phyloP scores from a whole-genome alignment of 1,139 yeast species.

The Geotrichum histeridarum region DNA sequence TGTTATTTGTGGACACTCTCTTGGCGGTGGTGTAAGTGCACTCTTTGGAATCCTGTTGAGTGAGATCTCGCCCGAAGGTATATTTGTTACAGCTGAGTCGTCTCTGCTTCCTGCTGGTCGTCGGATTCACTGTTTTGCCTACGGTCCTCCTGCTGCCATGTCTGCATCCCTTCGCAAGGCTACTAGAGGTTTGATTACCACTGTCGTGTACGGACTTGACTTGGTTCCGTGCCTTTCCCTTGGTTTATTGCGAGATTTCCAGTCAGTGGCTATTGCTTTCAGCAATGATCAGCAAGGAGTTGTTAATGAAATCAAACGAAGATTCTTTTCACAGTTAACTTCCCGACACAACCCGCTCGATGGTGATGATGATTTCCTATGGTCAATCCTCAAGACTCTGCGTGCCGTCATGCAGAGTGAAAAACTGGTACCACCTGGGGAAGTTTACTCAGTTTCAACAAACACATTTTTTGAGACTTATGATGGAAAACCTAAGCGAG shows the following conservation, averaged over 20 bases:
- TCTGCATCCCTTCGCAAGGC: conserved; percentile 29
- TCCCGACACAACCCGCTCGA: conserved; percentile 28
- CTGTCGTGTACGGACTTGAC: conserved; percentile 37
- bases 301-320: conserved; percentile 29
- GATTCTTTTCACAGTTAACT: conserved; percentile 31
- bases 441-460: conserved; percentile 34
- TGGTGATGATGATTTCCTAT: conserved; percentile 32
- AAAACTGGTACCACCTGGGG: conserved; percentile 37
- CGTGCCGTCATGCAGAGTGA: conserved; percentile 34
- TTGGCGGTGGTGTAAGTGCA: conserved; percentile 39
- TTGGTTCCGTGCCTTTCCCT: conserved; percentile 37
- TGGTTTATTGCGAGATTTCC: conserved; percentile 37
- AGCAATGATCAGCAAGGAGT: conserved; percentile 31
- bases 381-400: conserved; percentile 30
- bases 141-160: conserved; percentile 38
- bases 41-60: conserved; percentile 32
- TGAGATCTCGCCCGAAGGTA: conserved; percentile 23
- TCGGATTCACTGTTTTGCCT: conserved; percentile 34
- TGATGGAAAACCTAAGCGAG: conserved; percentile 31
- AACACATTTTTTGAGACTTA: conserved; percentile 32
- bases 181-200: conserved; percentile 31
- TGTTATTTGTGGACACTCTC: conserved; percentile 37
- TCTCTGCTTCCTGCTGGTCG: conserved; percentile 28
- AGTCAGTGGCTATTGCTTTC: conserved; percentile 32
- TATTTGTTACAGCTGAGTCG: conserved; percentile 6